A percentile compares a stretch with the other conserved stretches of the same genome.
phyloP scores from a whole-genome alignment of 768 basidiomycete genomes.

The Strobilomyces echinocephalus region DNA sequence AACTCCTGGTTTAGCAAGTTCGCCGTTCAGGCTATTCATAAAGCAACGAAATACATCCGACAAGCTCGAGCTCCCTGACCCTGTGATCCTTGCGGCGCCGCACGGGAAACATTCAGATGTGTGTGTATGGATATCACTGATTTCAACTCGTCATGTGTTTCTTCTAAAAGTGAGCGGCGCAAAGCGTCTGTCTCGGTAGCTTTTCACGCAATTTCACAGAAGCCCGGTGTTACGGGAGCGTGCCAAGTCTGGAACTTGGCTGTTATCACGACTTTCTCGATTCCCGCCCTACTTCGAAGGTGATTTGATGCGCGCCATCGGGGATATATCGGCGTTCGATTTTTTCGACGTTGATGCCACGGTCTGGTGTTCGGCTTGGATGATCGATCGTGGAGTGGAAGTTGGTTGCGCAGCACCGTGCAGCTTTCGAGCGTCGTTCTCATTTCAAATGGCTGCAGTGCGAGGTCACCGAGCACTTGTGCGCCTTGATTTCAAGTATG shows the following conservation, averaged over 20 bases:
- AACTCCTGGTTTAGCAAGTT: not conserved
- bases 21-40: not conserved
- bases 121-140: not conserved
- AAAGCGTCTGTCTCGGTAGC: not conserved
- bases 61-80: not conserved
- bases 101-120: not conserved
- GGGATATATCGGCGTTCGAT: not conserved
- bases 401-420: not conserved
- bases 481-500: not conserved
- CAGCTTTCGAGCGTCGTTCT: not conserved
- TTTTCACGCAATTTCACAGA: not conserved
- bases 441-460: too few species aligned
- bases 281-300: not conserved
- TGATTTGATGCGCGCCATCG: not conserved
- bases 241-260: not conserved
- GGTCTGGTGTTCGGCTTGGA: too few species aligned
- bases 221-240: not conserved
- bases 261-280: not conserved
- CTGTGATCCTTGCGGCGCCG: not conserved
- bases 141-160: conserved; percentile 3
- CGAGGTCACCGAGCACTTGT: not conserved
- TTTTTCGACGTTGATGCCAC: not conserved
- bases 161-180: conserved; percentile 5
- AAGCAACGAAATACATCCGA: not conserved
- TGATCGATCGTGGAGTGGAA: not conserved